phyloP scores from a whole-genome alignment of 2,329 filamentous ascomycete species.

The Trichoderma sp. region DNA sequence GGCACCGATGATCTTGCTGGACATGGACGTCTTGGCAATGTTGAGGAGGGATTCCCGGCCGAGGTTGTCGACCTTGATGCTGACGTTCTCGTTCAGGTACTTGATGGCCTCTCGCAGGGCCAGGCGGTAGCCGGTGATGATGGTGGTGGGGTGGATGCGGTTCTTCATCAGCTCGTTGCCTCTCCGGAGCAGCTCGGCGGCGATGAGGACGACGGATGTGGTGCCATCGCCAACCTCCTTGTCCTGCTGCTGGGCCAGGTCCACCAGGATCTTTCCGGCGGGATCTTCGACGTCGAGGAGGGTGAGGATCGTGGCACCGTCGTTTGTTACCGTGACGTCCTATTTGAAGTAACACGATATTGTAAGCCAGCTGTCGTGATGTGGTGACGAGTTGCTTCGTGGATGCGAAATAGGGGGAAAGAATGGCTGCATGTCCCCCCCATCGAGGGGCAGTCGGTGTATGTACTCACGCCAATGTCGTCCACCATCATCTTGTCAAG shows the following conservation, averaged over 20 bases:
- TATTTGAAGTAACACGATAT: slow-evolving; percentile 38
- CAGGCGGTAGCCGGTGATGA: slow-evolving; percentile 96
- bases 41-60: slow-evolving; percentile 88
- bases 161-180: slow-evolving; percentile 99
- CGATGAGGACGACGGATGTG: slow-evolving; percentile 96
- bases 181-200: slow-evolving; percentile 87
- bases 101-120: slow-evolving; percentile 94
- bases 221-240: slow-evolving; percentile 99
- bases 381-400: not conserved
- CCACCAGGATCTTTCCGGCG: slow-evolving; percentile 96
- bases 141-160: slow-evolving; percentile 98
- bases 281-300: slow-evolving; percentile 97
- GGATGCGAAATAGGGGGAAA: not conserved
- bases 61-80: slow-evolving; percentile 89
- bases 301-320: slow-evolving; percentile 94
- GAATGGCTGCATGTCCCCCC: not conserved
- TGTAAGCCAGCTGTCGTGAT: slow-evolving; percentile 29
- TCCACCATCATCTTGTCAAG: slow-evolving; percentile 99
- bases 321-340: slow-evolving; percentile 99
- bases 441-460: slow-evolving; percentile 13
- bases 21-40: slow-evolving; percentile 99
- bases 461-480: slow-evolving; percentile 79
- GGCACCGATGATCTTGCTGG: slow-evolving; percentile 95
- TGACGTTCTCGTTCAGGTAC: slow-evolving; percentile 98
- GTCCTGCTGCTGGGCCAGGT: slow-evolving; percentile 96